phyloP scores from a whole-genome alignment of 257 asterid genomes.

The Plectranthus barbatus region DNA sequence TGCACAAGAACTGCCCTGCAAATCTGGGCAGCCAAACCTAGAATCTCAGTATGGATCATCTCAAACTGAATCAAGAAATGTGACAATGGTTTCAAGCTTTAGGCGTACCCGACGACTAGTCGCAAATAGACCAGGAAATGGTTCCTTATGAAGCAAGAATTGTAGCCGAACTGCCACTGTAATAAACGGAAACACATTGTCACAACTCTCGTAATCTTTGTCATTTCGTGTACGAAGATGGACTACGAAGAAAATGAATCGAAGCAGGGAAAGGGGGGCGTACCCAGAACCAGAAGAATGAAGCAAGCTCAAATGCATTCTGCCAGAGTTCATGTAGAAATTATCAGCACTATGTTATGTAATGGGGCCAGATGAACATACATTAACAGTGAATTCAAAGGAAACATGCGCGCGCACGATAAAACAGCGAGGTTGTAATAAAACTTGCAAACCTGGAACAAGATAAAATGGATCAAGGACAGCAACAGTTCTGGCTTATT shows the following conservation, averaged over 20 bases:
- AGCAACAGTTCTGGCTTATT: constrained; percentile 76
- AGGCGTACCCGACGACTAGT: constrained; percentile 71
- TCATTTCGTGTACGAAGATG: background rate
- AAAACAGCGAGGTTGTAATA: background rate
- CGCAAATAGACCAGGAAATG: constrained; percentile 82
- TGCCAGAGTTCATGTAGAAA: constrained; percentile 13
- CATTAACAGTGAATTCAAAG: background rate
- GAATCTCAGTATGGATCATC: constrained; percentile 2
- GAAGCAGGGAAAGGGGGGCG: constrained; percentile 9
- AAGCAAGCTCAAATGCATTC: constrained; percentile 76
- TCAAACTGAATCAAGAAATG: background rate
- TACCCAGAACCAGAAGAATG: constrained; percentile 99
- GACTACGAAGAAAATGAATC: background rate
- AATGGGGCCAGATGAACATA: too few relatives aligned
- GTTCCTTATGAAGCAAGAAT: constrained; percentile 80
- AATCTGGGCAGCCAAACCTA: constrained; percentile 32
- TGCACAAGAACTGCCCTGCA: constrained; percentile 78
- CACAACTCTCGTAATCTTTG: background rate
- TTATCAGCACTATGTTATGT: constrained; percentile 7
- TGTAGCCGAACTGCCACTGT: constrained; percentile 99
- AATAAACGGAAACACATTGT: constrained; percentile 10
- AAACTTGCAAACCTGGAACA: constrained; percentile 71
- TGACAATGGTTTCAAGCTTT: background rate
- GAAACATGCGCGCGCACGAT: background rate
- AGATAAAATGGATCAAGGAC: constrained; percentile 79